Evolutionary conservation across 768 basidiomycete genomes (phyloP).

Genomic region (Suillus occidentalis): DNA sequence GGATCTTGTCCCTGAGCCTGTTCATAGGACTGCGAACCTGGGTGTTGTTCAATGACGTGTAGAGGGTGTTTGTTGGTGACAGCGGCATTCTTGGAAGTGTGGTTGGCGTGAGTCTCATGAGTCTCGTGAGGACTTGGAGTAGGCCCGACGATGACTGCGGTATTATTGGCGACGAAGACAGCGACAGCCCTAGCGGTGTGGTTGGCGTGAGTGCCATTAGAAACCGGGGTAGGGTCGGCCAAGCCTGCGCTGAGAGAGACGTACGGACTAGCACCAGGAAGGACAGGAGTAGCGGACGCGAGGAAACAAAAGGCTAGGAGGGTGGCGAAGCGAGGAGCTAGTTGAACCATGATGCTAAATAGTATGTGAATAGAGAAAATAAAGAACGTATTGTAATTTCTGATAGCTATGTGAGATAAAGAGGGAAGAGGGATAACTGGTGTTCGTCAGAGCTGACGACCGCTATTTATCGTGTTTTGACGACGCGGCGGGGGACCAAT

Average conservation of each 20-base stretch:
- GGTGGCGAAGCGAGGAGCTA: constrained; percentile 27
- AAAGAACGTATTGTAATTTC: constrained; percentile 8
- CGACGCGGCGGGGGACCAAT: background rate
- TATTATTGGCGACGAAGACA: background rate
- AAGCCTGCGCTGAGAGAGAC: background rate
- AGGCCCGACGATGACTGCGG: background rate
- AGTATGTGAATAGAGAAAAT: constrained; percentile 28
- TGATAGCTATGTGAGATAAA: constrained; percentile 12
- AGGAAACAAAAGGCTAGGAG: constrained; percentile 30
- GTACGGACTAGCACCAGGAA: constrained; percentile 5
- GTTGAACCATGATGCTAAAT: constrained; percentile 30
- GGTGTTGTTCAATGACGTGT: background rate
- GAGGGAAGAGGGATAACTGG: constrained; percentile 9
- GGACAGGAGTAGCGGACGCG: constrained; percentile 16
- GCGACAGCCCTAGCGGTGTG: background rate
- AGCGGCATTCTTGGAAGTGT: background rate
- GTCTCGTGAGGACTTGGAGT: background rate
- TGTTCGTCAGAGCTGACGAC: background rate
- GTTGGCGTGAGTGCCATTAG: background rate
- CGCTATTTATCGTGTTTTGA: constrained; percentile 23
- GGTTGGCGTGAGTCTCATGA: background rate
- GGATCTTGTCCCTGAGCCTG: constrained; percentile 1
- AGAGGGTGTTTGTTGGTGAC: background rate
- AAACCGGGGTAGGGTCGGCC: background rate
- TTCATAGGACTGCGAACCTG: background rate